Conservation (phyloP, 179 eudicot species). For the Patellifolia procumbens region DNA sequence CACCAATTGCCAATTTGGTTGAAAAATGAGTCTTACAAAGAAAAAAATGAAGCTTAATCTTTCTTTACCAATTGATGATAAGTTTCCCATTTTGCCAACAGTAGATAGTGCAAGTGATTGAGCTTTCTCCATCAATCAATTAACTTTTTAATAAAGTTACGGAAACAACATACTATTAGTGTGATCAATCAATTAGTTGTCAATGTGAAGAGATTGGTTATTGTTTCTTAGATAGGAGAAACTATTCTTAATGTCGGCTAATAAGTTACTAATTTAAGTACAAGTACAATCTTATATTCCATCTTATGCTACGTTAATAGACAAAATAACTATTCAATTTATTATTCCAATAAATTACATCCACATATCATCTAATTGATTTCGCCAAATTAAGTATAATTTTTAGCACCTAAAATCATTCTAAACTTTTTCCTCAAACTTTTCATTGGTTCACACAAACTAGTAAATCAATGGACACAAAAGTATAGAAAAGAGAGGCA, state of each 20-base stretch:
- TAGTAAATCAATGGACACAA: neutral
- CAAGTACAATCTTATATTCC: no score
- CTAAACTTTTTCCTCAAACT: no score
- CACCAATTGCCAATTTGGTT: neutral
- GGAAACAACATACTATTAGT: no score
- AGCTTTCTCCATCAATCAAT: neutral
- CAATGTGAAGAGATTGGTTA: neutral
- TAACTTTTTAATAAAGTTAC: no score
- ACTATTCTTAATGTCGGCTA: neutral
- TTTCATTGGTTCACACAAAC: no score
- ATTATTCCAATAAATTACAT: no score
- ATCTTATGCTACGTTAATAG: neutral
- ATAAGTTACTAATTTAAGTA: neutral
- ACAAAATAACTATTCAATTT: no score
- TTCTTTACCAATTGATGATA: slow-evolving; percentile 1
- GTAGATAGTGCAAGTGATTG: neutral
- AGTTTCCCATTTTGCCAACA: neutral
- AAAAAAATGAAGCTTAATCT: neutral
- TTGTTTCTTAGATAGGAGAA: neutral
- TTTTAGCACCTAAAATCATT: no score
- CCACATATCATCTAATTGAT: no score
- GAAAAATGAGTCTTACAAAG: neutral
- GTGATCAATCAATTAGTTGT: neutral
- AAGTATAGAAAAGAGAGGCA: neutral
- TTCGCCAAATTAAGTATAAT: no score